Base-by-base conservation (phyloP, 2,329 filamentous ascomycete genomes). In the Neoscytalidium dimidiatum region DNA sequence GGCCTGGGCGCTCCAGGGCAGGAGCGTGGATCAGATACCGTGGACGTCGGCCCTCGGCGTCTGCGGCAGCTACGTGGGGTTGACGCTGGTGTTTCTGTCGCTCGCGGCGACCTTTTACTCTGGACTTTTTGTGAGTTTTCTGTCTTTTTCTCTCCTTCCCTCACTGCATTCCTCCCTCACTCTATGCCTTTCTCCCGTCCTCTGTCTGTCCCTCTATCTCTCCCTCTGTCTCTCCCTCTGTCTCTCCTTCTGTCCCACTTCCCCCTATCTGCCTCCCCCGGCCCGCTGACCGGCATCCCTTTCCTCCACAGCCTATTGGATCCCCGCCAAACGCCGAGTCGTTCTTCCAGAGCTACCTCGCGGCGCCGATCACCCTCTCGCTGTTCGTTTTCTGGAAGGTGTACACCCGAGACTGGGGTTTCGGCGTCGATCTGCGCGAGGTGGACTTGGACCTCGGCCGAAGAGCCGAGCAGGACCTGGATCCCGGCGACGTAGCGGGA, bases 21-120 rank as follows among this genome's bases (percentile, higher is more conserved):
- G 83, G 73, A 83, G 80, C 17, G 79, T 93, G 33, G 82, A 88
- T 63, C 90, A 96, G 69, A 83, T 97, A 8, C 90, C 92, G 5
- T 97, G 94, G 80, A 82, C 80, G 28, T 91, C 90, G 1, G 91
- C 94, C 73, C 85, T 90, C 3, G 93, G 93, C 66, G 81, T 94
- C 8, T 68, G 83, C 5, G 94, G 93, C 6, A 95, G 91, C 1
- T 97, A 88, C 83, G 67, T 93, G 23, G 93, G 93, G 17, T 33
- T 66, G 2, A n/a, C 26, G 0, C 3, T 53, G 1, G 48, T 64
- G 1, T 5, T 5, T 28, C 8, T 49, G 0, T 49, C 43, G 1
- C 21, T 62, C 13, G 44, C 19, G 5, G 58, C 58, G 2, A 62
- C 46, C 3, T 62, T 62, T n/a, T 62, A 62, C 28, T 33, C 23